phyloP scores from a whole-genome alignment of 306 rosid species.

The Urtica urens region DNA sequence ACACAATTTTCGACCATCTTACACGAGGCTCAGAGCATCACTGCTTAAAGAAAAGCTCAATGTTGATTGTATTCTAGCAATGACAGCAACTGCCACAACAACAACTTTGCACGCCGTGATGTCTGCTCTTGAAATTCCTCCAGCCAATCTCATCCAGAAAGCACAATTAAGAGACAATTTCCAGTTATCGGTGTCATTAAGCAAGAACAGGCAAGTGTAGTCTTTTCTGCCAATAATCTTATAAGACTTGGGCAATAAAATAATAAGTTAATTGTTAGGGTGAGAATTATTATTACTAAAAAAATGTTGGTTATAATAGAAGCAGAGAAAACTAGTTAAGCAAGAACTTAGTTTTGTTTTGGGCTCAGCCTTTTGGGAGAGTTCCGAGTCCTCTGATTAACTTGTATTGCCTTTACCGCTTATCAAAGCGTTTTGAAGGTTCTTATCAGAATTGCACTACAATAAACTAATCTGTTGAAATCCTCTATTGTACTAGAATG shows the following conservation, averaged over 20 bases:
- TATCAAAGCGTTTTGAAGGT: no score
- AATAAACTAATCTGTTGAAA: slow-evolving; percentile 12
- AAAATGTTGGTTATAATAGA: no score
- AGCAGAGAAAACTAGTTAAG: no score
- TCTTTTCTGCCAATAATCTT: no score
- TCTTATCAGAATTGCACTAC: no score
- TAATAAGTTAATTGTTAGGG: no score
- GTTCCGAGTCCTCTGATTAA: no score
- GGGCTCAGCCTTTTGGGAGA: no score
- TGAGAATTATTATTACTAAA: no score
- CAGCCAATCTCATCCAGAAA: slow-evolving; percentile 54
- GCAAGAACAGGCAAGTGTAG: slow-evolving; percentile 60
- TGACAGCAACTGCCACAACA: slow-evolving; percentile 94
- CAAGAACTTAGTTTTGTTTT: no score
- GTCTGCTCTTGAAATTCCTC: slow-evolving; percentile 74
- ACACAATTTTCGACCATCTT: slow-evolving; percentile 88
- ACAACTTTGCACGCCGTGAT: slow-evolving; percentile 62
- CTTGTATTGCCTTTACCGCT: no score
- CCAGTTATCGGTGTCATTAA: slow-evolving; percentile 50
- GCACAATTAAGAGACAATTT: slow-evolving; percentile 56
- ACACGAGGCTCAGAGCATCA: slow-evolving; percentile 84
- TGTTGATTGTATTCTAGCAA: slow-evolving; percentile 67
- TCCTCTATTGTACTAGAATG: slow-evolving; percentile 35
- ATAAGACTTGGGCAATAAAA: no score
- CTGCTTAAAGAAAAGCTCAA: slow-evolving; percentile 53